Evolutionary conservation across 2,329 filamentous ascomycete species (phyloP), one percentile per base, ranked within the genome.

Genomic region (Phialemonium atrogriseum): DNA sequence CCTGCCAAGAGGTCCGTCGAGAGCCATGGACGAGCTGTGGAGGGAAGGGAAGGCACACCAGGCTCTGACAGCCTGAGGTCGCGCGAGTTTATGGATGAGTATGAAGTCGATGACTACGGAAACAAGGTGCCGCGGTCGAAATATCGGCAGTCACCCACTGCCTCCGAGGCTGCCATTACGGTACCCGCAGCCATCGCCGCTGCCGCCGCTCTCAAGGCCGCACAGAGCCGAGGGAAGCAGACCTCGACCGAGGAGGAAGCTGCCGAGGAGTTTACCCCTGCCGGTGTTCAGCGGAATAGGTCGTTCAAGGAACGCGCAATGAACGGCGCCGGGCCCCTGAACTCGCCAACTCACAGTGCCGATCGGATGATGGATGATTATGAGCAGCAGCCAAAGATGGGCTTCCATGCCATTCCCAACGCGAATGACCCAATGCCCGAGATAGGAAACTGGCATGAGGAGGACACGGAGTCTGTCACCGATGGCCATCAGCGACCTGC

Each of bases 341-440:
- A 64, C 37, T 72, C 71, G 18, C 72, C 73, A 3, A 63, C 70
- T 5, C 72, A 76, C 40, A 78, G 73, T 44, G 56, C 75, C 11
- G 73, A 78, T 41, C 62, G 66, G 21, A 58, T 74, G n/a, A 66
- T 67, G 11, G 67, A 65, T 23, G 62, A 73, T 13, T 56, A 56
- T 27, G 64, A 70, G 5, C 51, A 59, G 10, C 51, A 59, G 10
- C 62, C 66, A 1, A 69, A 72, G 44, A 64, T 93, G 66, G 71
- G 70, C 24, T 73, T 80, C 25, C 86, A 70, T 50, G 80, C 78
- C 27, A 53, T 88, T 38, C 85, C 85, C 4, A 70, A 80, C 41
- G 59, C 73, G 21, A 60, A 78, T 35, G 68, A 88, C 44, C 80
- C 82, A 5, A 73, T 88, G 64, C 84, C 82, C 0, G 86, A 88